A percentile compares a stretch with the other conserved stretches of the same genome.
Evolutionary conservation across 257 asterid genomes (phyloP).

Genomic region (Euphrasia confusa): DNA sequence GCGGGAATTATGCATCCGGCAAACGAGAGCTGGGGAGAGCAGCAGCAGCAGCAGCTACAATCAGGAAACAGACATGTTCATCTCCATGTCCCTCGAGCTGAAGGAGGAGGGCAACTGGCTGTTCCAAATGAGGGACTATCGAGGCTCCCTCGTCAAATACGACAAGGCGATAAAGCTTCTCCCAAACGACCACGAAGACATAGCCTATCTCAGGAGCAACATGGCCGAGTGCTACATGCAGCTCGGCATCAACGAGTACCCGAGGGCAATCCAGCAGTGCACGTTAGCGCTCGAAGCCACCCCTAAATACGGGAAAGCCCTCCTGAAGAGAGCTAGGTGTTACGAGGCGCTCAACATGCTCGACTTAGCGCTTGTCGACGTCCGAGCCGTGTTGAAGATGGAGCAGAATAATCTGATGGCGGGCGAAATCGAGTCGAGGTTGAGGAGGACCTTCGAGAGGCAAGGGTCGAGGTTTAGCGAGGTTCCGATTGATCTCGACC

Average conservation of each 20-base stretch:
- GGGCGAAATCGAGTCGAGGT: slow-evolving; percentile 55
- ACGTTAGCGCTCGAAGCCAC: slow-evolving; percentile 82
- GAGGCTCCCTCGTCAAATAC: slow-evolving; percentile 67
- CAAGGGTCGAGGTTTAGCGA: background rate
- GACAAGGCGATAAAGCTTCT: slow-evolving; percentile 78
- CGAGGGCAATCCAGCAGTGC: slow-evolving; percentile 81
- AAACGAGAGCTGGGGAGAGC: slow-evolving; percentile 32
- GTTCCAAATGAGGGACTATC: slow-evolving; percentile 66
- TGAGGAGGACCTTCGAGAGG: slow-evolving; percentile 30
- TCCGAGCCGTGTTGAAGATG: no score
- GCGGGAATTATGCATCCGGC: slow-evolving; percentile 36
- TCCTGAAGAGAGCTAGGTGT: no score
- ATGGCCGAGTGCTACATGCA: slow-evolving; percentile 88
- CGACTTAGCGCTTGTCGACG: no score
- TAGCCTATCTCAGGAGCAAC: slow-evolving; percentile 57
- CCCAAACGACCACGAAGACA: slow-evolving; percentile 66
- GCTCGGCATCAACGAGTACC: slow-evolving; percentile 62
- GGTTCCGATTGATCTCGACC: slow-evolving; percentile 26
- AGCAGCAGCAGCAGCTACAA: slow-evolving; percentile 35
- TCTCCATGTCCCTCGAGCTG: slow-evolving; percentile 59
- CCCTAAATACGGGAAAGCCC: slow-evolving; percentile 69
- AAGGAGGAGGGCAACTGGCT: slow-evolving; percentile 75
- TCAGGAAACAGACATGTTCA: slow-evolving; percentile 59
- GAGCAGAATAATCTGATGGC: no score
- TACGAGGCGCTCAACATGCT: no score